Evolutionary conservation across 1,139 yeast species (phyloP).

Genomic region (Diutina rugosa): DNA sequence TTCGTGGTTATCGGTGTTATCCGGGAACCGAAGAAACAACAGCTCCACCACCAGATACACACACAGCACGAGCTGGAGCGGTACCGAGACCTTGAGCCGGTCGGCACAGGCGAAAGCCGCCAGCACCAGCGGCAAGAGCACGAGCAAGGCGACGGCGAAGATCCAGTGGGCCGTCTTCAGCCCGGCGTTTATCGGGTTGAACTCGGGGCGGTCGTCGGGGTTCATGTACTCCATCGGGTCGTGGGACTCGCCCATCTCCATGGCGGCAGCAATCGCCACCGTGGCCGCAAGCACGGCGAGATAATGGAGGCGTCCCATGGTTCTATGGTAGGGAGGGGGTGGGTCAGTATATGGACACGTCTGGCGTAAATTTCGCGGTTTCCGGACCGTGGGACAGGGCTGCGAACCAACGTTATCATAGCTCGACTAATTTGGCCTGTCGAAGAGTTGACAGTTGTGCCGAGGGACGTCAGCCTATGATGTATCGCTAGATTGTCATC

Average conservation of each 20-base stretch:
- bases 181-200: constrained; percentile 34
- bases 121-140: constrained; percentile 43
- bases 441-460: too few relatives aligned
- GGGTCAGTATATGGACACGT: neutral
- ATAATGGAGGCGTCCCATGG: neutral
- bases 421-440: too few relatives aligned
- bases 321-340: neutral
- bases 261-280: constrained; percentile 2
- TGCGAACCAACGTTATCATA: too few relatives aligned
- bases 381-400: too few relatives aligned
- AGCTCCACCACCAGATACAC: constrained; percentile 44
- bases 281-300: neutral
- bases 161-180: constrained; percentile 58
- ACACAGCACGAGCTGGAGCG: constrained; percentile 32
- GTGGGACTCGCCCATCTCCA: constrained; percentile 20
- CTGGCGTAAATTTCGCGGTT: neutral
- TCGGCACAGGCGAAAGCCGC: constrained; percentile 44
- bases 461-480: too few relatives aligned
- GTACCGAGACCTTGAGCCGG: constrained; percentile 9
- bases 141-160: constrained; percentile 27
- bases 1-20: constrained; percentile 45
- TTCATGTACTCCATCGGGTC: constrained; percentile 8
- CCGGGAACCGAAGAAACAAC: constrained; percentile 46
- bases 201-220: constrained; percentile 11
- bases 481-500: too few relatives aligned